A percentile compares a stretch with the other conserved stretches of the same genome.
phyloP scores from a whole-genome alignment of 345 rosid species.

The Gossypium mustelinum region DNA sequence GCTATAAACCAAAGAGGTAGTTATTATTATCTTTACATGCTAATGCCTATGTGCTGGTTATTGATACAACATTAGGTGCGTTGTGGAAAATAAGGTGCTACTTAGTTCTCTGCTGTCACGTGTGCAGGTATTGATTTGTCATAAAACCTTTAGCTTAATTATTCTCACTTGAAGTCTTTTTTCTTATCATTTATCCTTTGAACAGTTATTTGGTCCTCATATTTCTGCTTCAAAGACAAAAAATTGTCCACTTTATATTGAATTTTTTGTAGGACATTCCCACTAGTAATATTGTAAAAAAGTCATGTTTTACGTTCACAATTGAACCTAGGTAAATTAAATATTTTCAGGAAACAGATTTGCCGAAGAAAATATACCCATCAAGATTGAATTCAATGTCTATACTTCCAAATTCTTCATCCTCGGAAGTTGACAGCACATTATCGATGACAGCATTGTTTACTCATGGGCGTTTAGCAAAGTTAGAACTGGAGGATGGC shows the following conservation, averaged over 20 bases:
- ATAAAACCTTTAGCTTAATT: constrained; percentile 3
- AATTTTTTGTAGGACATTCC: neutral
- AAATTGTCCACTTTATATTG: no score
- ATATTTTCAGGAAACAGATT: constrained; percentile 54
- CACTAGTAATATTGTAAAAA: neutral
- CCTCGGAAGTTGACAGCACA: constrained; percentile 34
- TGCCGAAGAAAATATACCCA: constrained; percentile 61
- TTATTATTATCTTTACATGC: constrained; percentile 2
- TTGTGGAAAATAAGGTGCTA: constrained; percentile 94
- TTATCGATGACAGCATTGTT: constrained; percentile 39
- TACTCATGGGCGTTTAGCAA: constrained; percentile 47
- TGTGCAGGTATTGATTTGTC: constrained; percentile 49
- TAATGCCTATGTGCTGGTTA: constrained; percentile 13
- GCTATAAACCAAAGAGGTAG: neutral
- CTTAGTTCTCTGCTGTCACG: constrained; percentile 67
- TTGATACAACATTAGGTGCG: constrained; percentile 54
- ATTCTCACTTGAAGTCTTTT: neutral
- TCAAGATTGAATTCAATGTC: constrained; percentile 73
- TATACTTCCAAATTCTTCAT: constrained; percentile 48
- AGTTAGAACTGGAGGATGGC: constrained; percentile 78
- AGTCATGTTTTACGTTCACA: no score
- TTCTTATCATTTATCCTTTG: neutral
- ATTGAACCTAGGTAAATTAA: neutral
- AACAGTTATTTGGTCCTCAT: neutral
- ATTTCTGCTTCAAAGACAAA: neutral